These are phyloP conservation scores for Cucumis sativus DNA, from an alignment of 306 rosid species.

Conservation along the genomic window DNA sequence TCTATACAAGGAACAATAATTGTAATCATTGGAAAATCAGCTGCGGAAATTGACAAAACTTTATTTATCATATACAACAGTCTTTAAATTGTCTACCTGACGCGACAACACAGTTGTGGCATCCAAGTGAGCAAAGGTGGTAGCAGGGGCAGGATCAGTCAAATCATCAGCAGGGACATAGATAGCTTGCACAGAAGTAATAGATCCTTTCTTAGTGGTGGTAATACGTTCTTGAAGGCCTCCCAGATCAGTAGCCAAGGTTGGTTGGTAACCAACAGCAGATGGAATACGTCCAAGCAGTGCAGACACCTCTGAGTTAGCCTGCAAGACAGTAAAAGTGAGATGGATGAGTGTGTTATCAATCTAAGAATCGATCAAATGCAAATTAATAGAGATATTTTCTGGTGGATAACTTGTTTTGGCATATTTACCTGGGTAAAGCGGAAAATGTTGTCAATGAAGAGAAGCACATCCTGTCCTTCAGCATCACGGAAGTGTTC, in stretches of 20 bases:
- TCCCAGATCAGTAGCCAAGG: constrained; percentile 96
- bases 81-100: constrained; percentile 40
- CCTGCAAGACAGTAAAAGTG: constrained; percentile 28
- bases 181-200: constrained; percentile 97
- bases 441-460: constrained; percentile 95
- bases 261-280: constrained; percentile 98
- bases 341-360: neutral
- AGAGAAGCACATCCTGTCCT: constrained; percentile 99
- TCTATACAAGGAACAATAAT: constrained; percentile 29
- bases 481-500: constrained; percentile 99
- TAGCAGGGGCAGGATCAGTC: constrained; percentile 99
- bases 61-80: neutral
- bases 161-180: constrained; percentile 99
- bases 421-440: constrained; percentile 66
- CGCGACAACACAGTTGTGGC: constrained; percentile 97
- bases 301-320: constrained; percentile 99
- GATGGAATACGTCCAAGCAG: constrained; percentile 99
- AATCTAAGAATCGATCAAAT: neutral
- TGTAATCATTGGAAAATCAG: neutral
- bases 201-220: constrained; percentile 96
- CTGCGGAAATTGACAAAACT: neutral
- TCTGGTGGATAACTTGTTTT: neutral
- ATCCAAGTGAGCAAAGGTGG: constrained; percentile 98
- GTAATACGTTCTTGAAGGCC: constrained; percentile 98
- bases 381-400: neutral